phyloP scores from a whole-genome alignment of 805 yeast genomes.

The Candida suzukii region DNA sequence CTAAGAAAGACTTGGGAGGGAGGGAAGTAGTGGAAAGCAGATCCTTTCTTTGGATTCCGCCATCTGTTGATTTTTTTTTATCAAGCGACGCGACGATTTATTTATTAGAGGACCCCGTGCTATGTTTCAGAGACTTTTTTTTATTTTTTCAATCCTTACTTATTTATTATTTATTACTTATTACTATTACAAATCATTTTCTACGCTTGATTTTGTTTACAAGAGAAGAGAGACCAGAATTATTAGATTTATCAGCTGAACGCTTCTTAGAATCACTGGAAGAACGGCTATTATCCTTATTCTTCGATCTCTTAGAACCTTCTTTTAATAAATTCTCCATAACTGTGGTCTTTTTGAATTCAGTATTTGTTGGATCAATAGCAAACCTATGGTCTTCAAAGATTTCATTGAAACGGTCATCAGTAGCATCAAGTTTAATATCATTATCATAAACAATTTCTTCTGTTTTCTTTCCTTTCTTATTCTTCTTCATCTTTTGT shows the following conservation, averaged over 20 bases:
- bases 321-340: constrained; percentile 80
- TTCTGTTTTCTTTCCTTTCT: constrained; percentile 43
- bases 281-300: constrained; percentile 9
- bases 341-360: constrained; percentile 78
- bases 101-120: no score
- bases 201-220: constrained; percentile 46
- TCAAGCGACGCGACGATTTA: no score
- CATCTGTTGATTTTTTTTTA: no score
- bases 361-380: constrained; percentile 90
- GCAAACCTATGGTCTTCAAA: constrained; percentile 86
- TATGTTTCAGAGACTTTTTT: no score
- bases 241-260: neutral
- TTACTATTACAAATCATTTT: constrained; percentile 2
- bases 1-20: no score
- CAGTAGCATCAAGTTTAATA: constrained; percentile 67
- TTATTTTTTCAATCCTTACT: no score
- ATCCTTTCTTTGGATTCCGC: no score
- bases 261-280: constrained; percentile 2
- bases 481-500: constrained; percentile 38
- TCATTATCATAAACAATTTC: constrained; percentile 27
- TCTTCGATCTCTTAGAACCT: constrained; percentile 47
- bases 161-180: no score
- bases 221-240: constrained; percentile 18
- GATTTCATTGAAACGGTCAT: constrained; percentile 79
- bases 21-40: no score